phyloP scores from a whole-genome alignment of 1,139 yeast genomes.

The Geotrichum bryndzae region DNA sequence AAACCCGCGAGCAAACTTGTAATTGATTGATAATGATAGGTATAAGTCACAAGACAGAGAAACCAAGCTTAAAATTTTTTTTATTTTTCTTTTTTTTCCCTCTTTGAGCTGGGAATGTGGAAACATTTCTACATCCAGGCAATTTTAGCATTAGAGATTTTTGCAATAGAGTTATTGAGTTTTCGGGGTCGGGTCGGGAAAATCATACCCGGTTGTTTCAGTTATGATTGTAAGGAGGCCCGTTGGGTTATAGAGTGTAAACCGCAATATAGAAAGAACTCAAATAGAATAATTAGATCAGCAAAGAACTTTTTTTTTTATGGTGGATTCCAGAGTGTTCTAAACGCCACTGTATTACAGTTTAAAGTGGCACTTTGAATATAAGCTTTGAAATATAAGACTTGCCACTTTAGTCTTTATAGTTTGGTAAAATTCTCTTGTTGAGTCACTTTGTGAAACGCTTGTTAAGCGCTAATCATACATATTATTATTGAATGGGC shows the following conservation, averaged over 20 bases:
- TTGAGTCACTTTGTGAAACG: neutral
- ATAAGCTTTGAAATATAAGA: neutral
- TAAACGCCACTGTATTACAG: neutral
- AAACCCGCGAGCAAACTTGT: neutral
- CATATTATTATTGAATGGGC: too few species aligned
- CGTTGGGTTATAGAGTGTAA: too few species aligned
- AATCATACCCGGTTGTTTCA: neutral
- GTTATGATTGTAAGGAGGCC: too few species aligned
- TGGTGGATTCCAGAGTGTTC: neutral
- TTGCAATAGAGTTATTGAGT: neutral
- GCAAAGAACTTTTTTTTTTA: neutral
- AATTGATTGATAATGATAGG: too few species aligned
- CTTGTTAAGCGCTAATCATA: too few species aligned
- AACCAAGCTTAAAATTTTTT: too few species aligned
- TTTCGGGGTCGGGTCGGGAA: neutral
- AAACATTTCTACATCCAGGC: neutral
- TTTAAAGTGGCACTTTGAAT: too few species aligned
- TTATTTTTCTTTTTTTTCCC: too few species aligned
- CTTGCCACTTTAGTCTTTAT: neutral
- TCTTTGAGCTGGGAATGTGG: neutral
- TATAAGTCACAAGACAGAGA: neutral
- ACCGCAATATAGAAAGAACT: too few species aligned
- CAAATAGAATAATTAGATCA: too few species aligned
- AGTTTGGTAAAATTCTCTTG: too few species aligned
- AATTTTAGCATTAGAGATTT: too few species aligned